Base-by-base conservation (phyloP, 805 yeast species). In the Starmerella etchellsii region DNA sequence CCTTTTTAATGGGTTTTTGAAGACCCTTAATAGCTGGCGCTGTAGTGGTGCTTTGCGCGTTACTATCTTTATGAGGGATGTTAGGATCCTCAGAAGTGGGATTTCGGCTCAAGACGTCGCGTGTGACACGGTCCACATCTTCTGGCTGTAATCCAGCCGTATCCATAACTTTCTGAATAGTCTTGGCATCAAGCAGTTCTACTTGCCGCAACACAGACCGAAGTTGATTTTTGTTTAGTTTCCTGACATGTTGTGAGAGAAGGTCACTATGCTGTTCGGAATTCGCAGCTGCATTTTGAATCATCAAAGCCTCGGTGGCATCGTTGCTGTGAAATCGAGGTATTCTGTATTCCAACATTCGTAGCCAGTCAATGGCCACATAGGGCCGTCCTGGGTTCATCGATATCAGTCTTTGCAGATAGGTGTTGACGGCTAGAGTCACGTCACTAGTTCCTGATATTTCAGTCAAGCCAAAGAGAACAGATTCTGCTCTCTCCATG, bases 361-460 rank as follows among this genome's bases (percentile, higher is more conserved):
- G 42, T 18, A 73, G 57, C 58, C 67, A 70, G 0, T 51, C 49
- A 33, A 70, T 66, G 10, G 78, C 61, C 18, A 71, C 73, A 3
- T 50, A 42, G 3, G 72, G 55, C 4, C 64, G 46, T 1, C 64
- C 59, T 10, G 65, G 59, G 16, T 69, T 65, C 31, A 61, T 60
- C 27, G 59, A 60, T 0, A 76, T 58, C 45, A 65, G 62, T 27
- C 54, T 53, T 34, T 56, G 47, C 36, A 83, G 60, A 57, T 74
- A 82, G 53, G 73, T 73, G 61, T 83, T 82, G 46, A 80, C 66
- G 28, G 81, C 81, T 49, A 76, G 74, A 20, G 75, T 66, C 47
- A 81, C 73, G 22, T 71, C 71, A 50, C 64, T 58, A 46, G 57
- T 54, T 3, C 59, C 53, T 4, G 66, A 58, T 18, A 74, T 58